Conservation (phyloP, 2,329 filamentous ascomycete genomes). For the Botrytis fragariae region DNA sequence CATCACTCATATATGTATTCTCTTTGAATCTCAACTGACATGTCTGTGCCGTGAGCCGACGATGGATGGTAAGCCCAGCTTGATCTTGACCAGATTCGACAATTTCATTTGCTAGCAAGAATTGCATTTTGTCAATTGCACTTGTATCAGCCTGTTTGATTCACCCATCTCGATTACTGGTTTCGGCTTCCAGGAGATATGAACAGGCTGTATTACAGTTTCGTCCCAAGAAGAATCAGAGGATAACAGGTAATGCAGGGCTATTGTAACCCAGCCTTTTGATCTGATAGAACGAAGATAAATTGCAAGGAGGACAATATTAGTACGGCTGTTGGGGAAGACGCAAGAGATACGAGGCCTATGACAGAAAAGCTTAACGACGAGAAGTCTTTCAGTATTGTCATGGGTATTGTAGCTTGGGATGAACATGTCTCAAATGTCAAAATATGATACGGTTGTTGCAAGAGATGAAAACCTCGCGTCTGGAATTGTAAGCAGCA, state of each 20-base stretch:
- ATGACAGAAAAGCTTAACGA: not conserved
- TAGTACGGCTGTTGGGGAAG: not conserved
- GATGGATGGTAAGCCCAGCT: not conserved
- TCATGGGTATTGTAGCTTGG: not conserved
- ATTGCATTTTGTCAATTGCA: not conserved
- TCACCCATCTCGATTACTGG: constrained; percentile 2
- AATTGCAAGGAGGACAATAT: not conserved
- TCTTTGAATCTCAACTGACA: not conserved
- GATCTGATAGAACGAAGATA: not conserved
- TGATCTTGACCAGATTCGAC: not conserved
- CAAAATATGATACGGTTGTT: constrained; percentile 11
- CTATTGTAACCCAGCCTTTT: not conserved
- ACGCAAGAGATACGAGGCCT: not conserved
- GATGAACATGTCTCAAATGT: not conserved
- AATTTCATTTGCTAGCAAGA: not conserved
- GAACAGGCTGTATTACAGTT: not conserved
- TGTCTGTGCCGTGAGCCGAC: constrained; percentile 7
- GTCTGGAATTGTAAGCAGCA: not conserved
- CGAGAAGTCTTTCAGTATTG: not conserved
- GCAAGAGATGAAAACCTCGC: not conserved
- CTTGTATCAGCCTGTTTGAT: not conserved
- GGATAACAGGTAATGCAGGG: not conserved
- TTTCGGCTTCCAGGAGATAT: constrained; percentile 12
- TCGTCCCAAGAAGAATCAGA: not conserved
- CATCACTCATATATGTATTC: constrained; percentile 14